Evolutionary conservation across 495 filamentous ascomycete species (phyloP).

Genomic region (Xylaria venustula): DNA sequence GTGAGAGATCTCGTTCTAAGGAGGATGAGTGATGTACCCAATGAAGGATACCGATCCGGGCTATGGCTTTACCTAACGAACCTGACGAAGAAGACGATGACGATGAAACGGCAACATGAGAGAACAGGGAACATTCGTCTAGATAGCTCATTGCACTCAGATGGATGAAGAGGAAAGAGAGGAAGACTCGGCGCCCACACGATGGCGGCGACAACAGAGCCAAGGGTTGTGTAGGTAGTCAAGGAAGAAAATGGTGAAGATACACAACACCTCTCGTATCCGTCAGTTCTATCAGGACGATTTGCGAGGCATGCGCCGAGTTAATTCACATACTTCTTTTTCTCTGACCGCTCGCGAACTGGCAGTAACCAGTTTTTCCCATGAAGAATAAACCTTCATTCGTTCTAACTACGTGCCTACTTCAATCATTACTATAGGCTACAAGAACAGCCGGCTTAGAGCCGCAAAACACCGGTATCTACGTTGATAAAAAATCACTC

Average conservation of each 20-base stretch:
- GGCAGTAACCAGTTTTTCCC: too few relatives aligned
- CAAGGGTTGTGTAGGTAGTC: too few relatives aligned
- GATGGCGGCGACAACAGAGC: too few relatives aligned
- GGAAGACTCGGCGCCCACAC: background rate
- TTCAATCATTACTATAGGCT: too few relatives aligned
- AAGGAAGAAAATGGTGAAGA: too few relatives aligned
- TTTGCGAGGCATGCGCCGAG: background rate
- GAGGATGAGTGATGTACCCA: background rate
- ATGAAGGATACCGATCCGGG: background rate
- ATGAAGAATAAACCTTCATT: too few relatives aligned
- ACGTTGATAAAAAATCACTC: background rate
- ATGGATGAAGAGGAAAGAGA: background rate
- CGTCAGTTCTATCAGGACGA: too few relatives aligned
- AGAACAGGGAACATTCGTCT: background rate
- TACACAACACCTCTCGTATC: background rate
- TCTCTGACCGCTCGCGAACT: background rate
- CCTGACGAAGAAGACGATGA: constrained; percentile 1
- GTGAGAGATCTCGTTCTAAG: background rate
- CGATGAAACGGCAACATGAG: background rate
- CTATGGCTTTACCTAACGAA: constrained; percentile 1
- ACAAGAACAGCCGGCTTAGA: too few relatives aligned
- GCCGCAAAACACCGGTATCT: too few relatives aligned
- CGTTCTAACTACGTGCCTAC: too few relatives aligned
- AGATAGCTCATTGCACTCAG: background rate
- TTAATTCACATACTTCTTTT: background rate